Conservation (phyloP, 768 basidiomycete genomes). For the Tubosaeta sp. region DNA sequence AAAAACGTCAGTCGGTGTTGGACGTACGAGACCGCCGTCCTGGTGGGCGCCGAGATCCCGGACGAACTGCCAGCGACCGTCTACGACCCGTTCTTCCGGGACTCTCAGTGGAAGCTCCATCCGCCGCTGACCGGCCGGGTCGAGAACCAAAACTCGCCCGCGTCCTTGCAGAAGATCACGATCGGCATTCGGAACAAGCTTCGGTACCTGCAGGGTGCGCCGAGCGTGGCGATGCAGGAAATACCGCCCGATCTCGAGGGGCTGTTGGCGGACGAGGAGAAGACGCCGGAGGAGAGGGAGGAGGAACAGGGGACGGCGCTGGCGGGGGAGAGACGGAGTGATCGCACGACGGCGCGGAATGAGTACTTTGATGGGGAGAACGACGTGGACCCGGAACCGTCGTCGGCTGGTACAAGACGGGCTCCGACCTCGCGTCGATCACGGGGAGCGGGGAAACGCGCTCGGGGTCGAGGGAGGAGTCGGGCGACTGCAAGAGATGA, state of each 20-base stretch:
- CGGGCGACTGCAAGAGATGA: slow-evolving; percentile 35
- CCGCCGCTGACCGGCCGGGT: slow-evolving; percentile 89
- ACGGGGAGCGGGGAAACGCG: slow-evolving; percentile 23
- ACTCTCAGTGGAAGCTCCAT: slow-evolving; percentile 89
- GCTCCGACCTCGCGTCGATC: slow-evolving; percentile 14
- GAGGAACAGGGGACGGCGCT: slow-evolving; percentile 59
- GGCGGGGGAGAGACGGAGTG: slow-evolving; percentile 50
- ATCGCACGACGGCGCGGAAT: slow-evolving; percentile 51
- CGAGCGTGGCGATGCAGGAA: slow-evolving; percentile 95
- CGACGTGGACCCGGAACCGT: slow-evolving; percentile 56
- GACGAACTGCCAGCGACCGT: slow-evolving; percentile 85
- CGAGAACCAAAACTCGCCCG: slow-evolving; percentile 86
- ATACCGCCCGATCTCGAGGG: slow-evolving; percentile 89
- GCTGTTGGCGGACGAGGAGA: slow-evolving; percentile 68
- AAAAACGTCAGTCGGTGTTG: slow-evolving; percentile 98
- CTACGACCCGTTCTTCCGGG: slow-evolving; percentile 91
- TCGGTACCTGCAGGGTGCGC: slow-evolving; percentile 89
- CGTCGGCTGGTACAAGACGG: slow-evolving; percentile 22
- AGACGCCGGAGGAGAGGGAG: slow-evolving; percentile 61
- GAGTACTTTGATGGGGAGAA: slow-evolving; percentile 74
- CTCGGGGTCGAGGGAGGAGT: slow-evolving; percentile 30
- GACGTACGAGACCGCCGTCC: slow-evolving; percentile 96
- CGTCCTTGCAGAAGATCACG: slow-evolving; percentile 83
- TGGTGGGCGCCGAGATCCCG: slow-evolving; percentile 78
- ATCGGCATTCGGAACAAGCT: slow-evolving; percentile 82